Conservation (phyloP, 75 land plant species). For the Gnetum montanum region DNA sequence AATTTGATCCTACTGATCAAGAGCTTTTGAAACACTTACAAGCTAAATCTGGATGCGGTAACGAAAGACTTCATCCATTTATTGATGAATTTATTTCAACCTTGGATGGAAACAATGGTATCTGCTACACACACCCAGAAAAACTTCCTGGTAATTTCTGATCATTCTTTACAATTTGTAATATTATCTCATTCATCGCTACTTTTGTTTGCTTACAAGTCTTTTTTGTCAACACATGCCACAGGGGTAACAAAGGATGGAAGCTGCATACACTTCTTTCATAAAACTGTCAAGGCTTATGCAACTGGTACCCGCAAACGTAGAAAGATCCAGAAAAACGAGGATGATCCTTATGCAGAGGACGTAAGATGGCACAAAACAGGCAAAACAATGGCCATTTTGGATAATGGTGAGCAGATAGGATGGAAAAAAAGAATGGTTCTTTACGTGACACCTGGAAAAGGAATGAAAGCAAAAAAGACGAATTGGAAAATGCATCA, state of each 20-base stretch:
- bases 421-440: conserved; percentile 97
- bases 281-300: conserved; percentile 75
- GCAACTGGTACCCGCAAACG: conserved; percentile 80
- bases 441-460: conserved; percentile 45
- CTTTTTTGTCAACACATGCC: too few species aligned
- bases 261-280: conserved; percentile 65
- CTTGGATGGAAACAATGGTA: conserved; percentile 88
- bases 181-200: too few species aligned
- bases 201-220: too few species aligned
- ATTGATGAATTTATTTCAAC: conserved; percentile 91
- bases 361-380: conserved; percentile 96
- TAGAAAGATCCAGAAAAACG: conserved; percentile 65
- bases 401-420: conserved; percentile 51
- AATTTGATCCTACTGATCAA: conserved; percentile 93
- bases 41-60: conserved; percentile 52
- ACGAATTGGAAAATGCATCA: conserved; percentile 95
- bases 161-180: too few species aligned
- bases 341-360: conserved; percentile 6
- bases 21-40: conserved; percentile 89
- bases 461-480: conserved; percentile 51
- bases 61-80: conserved; percentile 55
- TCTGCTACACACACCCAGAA: conserved; percentile 95
- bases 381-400: conserved; percentile 67
- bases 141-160: conserved; percentile 95
- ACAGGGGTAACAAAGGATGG: conserved; percentile 80